Percentiles rank a stretch among this genome's conserved stretches.
Conservation (phyloP, 108 stramenopile genomes). For the Poteriospumella lacustris region DNA sequence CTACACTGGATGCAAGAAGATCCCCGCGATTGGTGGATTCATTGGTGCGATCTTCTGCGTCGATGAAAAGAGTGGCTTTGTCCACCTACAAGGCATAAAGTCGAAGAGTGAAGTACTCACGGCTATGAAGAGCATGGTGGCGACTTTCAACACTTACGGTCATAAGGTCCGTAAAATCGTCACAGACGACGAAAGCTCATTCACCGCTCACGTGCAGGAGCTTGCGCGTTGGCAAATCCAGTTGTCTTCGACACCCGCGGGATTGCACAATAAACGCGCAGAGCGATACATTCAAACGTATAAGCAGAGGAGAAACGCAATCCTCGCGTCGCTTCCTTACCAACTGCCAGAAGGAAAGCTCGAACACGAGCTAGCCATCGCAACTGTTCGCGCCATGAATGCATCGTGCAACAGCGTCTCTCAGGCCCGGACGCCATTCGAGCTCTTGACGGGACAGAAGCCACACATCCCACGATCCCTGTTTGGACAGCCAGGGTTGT, state of each 20-base stretch:
- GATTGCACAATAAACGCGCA: background rate
- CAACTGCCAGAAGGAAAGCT: background rate
- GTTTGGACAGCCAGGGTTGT: background rate
- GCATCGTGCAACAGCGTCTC: background rate
- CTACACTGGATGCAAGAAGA: background rate
- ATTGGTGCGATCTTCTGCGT: background rate
- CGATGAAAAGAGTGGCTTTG: background rate
- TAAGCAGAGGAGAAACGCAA: background rate
- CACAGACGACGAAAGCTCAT: background rate
- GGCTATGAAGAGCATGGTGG: background rate
- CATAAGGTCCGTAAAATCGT: background rate
- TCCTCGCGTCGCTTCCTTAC: background rate
- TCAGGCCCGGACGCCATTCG: background rate
- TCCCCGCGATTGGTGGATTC: background rate
- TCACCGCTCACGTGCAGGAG: background rate
- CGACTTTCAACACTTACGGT: background rate
- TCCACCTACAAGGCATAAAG: background rate
- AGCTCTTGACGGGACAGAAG: background rate
- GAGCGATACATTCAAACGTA: background rate
- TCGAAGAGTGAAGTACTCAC: background rate
- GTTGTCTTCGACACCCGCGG: background rate
- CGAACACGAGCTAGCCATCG: background rate
- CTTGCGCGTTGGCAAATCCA: background rate
- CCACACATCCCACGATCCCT: background rate
- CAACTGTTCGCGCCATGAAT: background rate